A percentile compares a stretch with the other conserved stretches of the same genome.
Evolutionary conservation across 805 yeast species (phyloP).

Genomic region (Nakazawaea peltata): DNA sequence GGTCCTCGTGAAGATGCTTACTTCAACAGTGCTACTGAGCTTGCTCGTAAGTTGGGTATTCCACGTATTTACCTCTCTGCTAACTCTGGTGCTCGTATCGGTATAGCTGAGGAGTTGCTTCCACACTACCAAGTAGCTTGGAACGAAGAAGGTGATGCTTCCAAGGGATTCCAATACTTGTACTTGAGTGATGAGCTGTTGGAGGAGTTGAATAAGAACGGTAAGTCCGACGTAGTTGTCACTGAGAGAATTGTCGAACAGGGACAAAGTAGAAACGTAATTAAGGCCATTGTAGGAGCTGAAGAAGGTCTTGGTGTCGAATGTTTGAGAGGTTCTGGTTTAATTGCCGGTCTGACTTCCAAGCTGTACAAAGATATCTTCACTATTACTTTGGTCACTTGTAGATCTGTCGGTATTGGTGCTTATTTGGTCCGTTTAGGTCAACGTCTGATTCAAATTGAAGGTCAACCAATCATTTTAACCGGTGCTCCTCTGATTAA

Average conservation of each 20-base stretch:
- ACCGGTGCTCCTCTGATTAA: conserved; percentile 99
- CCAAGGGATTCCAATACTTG: conserved; percentile 85
- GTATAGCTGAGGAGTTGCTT: conserved; percentile 92
- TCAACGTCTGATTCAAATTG: conserved; percentile 97
- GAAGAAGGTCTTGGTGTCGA: conserved; percentile 98
- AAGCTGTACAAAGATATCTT: conserved; percentile 96
- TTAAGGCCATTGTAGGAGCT: conserved; percentile 82
- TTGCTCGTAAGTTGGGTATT: conserved; percentile 83
- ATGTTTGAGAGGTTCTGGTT: conserved; percentile 95
- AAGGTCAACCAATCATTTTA: conserved; percentile 96
- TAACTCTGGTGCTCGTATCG: conserved; percentile 98
- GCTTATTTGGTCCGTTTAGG: conserved; percentile 97
- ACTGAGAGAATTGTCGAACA: conserved; percentile 77
- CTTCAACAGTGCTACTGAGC: conserved; percentile 88
- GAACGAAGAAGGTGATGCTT: conserved; percentile 69
- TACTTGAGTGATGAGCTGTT: conserved; percentile 69
- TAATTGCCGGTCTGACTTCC: conserved; percentile 98
- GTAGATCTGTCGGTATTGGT: conserved; percentile 99
- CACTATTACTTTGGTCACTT: conserved; percentile 97
- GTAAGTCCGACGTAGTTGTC: conserved; percentile 52
- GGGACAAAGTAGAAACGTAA: conserved; percentile 77
- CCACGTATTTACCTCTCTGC: conserved; percentile 96
- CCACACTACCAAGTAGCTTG: conserved; percentile 89
- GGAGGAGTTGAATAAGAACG: conserved; percentile 45
- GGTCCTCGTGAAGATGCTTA: conserved; percentile 94